Evolutionary conservation across 305 asterid species (phyloP).

Genomic region (Ilex paraguariensis): DNA sequence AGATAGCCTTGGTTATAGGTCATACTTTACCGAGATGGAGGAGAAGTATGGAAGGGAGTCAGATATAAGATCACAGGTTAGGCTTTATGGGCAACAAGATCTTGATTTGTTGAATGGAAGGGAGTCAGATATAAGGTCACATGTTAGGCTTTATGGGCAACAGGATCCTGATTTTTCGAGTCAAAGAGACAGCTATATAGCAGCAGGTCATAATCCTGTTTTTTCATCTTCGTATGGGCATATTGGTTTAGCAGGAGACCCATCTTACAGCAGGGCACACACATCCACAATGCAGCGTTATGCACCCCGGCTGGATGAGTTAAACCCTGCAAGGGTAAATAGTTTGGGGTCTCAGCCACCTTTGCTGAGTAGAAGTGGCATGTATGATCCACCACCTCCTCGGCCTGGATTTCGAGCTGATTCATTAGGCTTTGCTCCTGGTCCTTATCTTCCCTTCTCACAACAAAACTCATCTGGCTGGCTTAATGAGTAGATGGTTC

Average conservation of each 20-base stretch:
- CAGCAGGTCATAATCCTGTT: constrained; percentile 20
- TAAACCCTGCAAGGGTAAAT: constrained; percentile 26
- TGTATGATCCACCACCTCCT: constrained; percentile 19
- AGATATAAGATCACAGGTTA: constrained; percentile 12
- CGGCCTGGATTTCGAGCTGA: constrained; percentile 19
- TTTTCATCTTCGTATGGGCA: constrained; percentile 21
- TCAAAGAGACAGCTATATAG: constrained; percentile 17
- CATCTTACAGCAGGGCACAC: constrained; percentile 21
- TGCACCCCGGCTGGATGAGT: constrained; percentile 49
- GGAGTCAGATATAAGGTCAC: constrained; percentile 13
- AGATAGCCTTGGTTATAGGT: constrained; percentile 14
- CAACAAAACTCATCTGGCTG: constrained; percentile 44
- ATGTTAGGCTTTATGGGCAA: constrained; percentile 17
- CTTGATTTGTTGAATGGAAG: constrained; percentile 26
- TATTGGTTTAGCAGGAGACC: constrained; percentile 11
- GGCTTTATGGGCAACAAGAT: constrained; percentile 19
- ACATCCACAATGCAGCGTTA: constrained; percentile 45
- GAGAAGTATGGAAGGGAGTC: constrained; percentile 23
- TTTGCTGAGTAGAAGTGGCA: constrained; percentile 10
- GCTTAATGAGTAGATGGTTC: constrained; percentile 44
- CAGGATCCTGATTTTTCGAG: constrained; percentile 23
- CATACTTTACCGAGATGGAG: constrained; percentile 13
- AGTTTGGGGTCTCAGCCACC: constrained; percentile 10
- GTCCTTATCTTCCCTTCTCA: constrained; percentile 35
- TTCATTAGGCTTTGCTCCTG: constrained; percentile 38